These are phyloP conservation scores for Eimeria brunetti DNA, from an alignment of 169 alveolate species.

Conservation along the genomic window DNA sequence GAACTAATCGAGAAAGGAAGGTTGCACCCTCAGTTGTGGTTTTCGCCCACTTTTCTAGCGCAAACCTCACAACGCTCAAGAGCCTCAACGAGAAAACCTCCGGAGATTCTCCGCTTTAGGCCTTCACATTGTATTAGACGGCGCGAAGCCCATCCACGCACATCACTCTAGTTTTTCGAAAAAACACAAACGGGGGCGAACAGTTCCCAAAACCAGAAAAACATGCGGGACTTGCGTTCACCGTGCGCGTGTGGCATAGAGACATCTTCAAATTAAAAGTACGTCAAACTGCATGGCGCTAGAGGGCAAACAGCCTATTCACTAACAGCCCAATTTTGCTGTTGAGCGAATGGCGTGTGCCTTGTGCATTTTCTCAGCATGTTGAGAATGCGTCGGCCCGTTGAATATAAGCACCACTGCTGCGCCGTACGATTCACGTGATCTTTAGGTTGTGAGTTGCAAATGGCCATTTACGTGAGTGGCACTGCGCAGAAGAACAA, in stretches of 20 bases:
- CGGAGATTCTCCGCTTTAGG: background rate
- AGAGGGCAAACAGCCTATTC: background rate
- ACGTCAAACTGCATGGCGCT: background rate
- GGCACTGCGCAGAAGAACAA: too few relatives aligned
- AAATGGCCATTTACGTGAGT: too few relatives aligned
- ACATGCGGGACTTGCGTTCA: background rate
- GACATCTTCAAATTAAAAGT: background rate
- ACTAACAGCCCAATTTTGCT: background rate
- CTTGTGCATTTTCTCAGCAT: background rate
- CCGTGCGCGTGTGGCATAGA: background rate
- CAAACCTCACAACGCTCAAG: background rate
- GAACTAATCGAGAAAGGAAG: background rate
- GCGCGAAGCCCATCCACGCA: background rate
- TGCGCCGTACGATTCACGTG: background rate
- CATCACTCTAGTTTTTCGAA: background rate
- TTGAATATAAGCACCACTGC: background rate
- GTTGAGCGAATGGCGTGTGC: background rate
- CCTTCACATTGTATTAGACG: background rate
- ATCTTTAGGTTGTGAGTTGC: background rate
- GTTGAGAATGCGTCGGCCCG: background rate
- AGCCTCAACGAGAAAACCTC: background rate
- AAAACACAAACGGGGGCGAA: background rate
- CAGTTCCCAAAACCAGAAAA: background rate
- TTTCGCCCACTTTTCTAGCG: too few relatives aligned
- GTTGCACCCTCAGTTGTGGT: background rate